Conservation (phyloP, 306 rosid species). For the Rosa chinensis region DNA sequence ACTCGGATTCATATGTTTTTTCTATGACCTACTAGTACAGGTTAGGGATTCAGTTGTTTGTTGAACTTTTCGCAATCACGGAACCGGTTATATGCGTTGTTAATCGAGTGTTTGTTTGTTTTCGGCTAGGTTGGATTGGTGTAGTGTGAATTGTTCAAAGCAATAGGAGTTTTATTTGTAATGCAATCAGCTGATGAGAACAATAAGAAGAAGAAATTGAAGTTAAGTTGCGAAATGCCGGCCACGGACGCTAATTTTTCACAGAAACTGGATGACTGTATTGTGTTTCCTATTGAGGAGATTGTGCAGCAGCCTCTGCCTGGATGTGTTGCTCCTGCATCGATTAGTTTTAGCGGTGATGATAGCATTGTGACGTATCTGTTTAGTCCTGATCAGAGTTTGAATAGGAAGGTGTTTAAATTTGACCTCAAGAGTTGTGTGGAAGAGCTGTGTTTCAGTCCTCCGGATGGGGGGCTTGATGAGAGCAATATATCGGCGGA, state of each 20-base stretch:
- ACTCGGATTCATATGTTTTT: no score
- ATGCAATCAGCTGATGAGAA: slow-evolving; percentile 75
- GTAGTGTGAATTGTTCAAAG: slow-evolving; percentile 27
- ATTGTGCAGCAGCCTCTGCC: slow-evolving; percentile 92
- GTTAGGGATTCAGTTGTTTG: no score
- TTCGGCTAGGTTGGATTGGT: background rate
- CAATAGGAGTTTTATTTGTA: slow-evolving; percentile 37
- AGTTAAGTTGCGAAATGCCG: slow-evolving; percentile 63
- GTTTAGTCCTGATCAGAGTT: slow-evolving; percentile 74
- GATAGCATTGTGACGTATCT: slow-evolving; percentile 64
- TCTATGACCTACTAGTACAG: no score
- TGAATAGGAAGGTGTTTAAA: slow-evolving; percentile 69
- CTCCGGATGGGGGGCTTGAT: slow-evolving; percentile 90
- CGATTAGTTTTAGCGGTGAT: slow-evolving; percentile 82
- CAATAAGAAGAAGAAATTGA: slow-evolving; percentile 53
- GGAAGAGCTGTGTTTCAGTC: slow-evolving; percentile 72
- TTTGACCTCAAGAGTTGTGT: slow-evolving; percentile 54
- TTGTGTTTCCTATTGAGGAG: slow-evolving; percentile 76
- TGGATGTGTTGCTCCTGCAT: slow-evolving; percentile 74
- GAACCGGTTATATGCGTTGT: slow-evolving; percentile 6
- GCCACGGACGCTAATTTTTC: slow-evolving; percentile 54
- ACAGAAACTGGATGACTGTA: slow-evolving; percentile 50
- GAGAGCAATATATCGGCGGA: slow-evolving; percentile 84
- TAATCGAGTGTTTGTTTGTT: background rate
- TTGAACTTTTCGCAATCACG: background rate